phyloP scores from a whole-genome alignment of 2,329 filamentous ascomycete genomes.

The Calonectria honghensis region DNA sequence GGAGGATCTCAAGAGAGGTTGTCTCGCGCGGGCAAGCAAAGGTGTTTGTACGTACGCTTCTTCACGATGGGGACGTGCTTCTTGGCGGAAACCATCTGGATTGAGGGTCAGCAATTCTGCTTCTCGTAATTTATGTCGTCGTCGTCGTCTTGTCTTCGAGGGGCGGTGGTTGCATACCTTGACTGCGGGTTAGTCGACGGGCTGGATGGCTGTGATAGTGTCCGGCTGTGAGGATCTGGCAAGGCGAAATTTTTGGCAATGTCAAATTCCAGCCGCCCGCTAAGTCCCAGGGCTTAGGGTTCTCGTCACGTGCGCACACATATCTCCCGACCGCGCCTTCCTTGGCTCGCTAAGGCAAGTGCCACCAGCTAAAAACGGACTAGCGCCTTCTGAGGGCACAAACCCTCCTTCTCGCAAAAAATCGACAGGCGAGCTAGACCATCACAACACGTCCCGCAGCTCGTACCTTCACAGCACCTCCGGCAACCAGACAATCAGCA shows the following conservation, averaged over 20 bases:
- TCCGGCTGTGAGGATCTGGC: conserved; percentile 60
- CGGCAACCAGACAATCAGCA: conserved; percentile 62
- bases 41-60: conserved; percentile 88
- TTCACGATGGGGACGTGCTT: conserved; percentile 99
- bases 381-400: conserved; percentile 59
- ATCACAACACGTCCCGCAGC: conserved; percentile 51
- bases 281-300: conserved; percentile 60
- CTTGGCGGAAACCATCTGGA: conserved; percentile 98
- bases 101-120: conserved; percentile 56
- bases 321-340: conserved; percentile 38
- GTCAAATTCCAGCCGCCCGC: conserved; percentile 54
- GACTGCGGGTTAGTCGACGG: conserved; percentile 62
- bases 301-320: conserved; percentile 56
- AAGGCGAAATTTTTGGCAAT: conserved; percentile 61
- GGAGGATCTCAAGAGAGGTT: conserved; percentile 16
- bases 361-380: conserved; percentile 49
- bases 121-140: conserved; percentile 33
- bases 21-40: conserved; percentile 38
- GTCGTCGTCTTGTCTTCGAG: conserved; percentile 24
- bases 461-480: conserved; percentile 50
- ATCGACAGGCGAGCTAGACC: conserved; percentile 50
- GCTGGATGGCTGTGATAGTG: conserved; percentile 60
- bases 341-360: conserved; percentile 27
- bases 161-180: conserved; percentile 60
- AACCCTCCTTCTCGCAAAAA: conserved; percentile 56